A percentile compares a stretch with the other conserved stretches of the same genome.
These are phyloP conservation scores for Phytophthora colocasiae DNA, from an alignment of 352 stramenopile species.

Conservation along the genomic window DNA sequence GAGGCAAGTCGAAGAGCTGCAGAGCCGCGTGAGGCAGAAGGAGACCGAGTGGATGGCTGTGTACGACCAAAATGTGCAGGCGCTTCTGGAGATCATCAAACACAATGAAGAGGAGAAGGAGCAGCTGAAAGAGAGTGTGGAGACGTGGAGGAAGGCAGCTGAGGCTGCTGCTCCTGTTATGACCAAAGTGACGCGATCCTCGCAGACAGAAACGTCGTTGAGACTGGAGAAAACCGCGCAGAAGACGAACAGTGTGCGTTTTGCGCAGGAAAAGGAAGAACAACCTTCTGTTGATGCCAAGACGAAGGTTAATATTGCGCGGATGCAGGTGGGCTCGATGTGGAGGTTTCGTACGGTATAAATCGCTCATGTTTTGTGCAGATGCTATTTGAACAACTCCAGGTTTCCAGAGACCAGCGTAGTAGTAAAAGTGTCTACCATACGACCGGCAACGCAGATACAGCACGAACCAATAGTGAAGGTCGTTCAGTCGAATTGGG, in stretches of 20 bases:
- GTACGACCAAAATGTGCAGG: slow-evolving; percentile 52
- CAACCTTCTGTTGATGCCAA: background rate
- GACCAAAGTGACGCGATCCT: slow-evolving; percentile 29
- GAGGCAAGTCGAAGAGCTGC: slow-evolving; percentile 21
- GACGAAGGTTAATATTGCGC: slow-evolving; percentile 4
- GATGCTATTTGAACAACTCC: slow-evolving; percentile 45
- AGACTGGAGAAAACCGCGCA: background rate
- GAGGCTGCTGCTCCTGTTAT: background rate
- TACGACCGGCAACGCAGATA: background rate
- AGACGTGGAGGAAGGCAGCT: slow-evolving; percentile 15
- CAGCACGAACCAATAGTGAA: background rate
- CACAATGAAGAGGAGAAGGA: slow-evolving; percentile 46
- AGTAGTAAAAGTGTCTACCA: background rate
- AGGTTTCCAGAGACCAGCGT: slow-evolving; percentile 7
- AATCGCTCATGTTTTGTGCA: slow-evolving; percentile 19
- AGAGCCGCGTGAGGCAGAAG: slow-evolving; percentile 23
- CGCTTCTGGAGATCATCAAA: slow-evolving; percentile 53
- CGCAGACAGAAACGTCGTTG: slow-evolving; percentile 34
- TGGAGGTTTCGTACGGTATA: background rate
- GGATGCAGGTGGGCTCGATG: slow-evolving; percentile 32
- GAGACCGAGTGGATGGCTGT: slow-evolving; percentile 51
- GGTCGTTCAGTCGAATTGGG: background rate
- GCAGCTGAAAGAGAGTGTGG: slow-evolving; percentile 25
- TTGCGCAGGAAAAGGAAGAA: slow-evolving; percentile 13
- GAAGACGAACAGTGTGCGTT: slow-evolving; percentile 25